Percentiles rank a stretch among this genome's conserved stretches.
Evolutionary conservation across 768 basidiomycete genomes (phyloP).

Genomic region (Lepiota subincarnata): DNA sequence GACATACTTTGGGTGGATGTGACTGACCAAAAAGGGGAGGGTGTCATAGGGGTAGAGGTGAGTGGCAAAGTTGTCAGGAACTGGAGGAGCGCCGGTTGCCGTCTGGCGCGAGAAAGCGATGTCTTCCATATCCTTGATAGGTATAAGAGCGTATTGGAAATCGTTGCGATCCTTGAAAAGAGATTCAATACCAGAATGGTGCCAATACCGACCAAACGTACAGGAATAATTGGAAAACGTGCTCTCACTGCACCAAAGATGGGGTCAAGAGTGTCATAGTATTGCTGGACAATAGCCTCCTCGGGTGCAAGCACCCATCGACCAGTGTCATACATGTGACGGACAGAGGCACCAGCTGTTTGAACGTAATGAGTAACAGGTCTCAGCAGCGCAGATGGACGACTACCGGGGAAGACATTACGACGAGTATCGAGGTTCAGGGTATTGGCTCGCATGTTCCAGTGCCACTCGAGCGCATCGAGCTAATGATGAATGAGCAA

Average conservation of each 20-base stretch:
- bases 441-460: constrained; percentile 9
- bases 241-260: background rate
- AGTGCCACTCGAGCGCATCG: constrained; percentile 3
- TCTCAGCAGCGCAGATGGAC: background rate
- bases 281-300: constrained; percentile 3
- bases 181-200: constrained; percentile 2
- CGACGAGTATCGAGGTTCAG: constrained; percentile 13
- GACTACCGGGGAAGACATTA: constrained; percentile 11
- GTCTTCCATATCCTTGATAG: constrained; percentile 8
- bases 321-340: constrained; percentile 3
- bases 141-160: constrained; percentile 10
- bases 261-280: constrained; percentile 1
- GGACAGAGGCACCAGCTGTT: constrained; percentile 4
- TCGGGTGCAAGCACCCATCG: background rate
- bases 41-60: constrained; percentile 13
- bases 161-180: constrained; percentile 2
- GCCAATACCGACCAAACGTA: background rate
- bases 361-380: constrained; percentile 4
- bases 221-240: constrained; percentile 4
- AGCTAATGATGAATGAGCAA: constrained; percentile 3
- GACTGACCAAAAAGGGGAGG: constrained; percentile 8
- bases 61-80: background rate
- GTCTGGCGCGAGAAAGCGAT: constrained; percentile 2
- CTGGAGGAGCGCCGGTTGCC: background rate
- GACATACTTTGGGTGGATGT: constrained; percentile 14